Evolutionary conservation across 345 rosid species (phyloP), one percentile per base, ranked within the genome.

Genomic region (Pseudoturritis turrita): DNA sequence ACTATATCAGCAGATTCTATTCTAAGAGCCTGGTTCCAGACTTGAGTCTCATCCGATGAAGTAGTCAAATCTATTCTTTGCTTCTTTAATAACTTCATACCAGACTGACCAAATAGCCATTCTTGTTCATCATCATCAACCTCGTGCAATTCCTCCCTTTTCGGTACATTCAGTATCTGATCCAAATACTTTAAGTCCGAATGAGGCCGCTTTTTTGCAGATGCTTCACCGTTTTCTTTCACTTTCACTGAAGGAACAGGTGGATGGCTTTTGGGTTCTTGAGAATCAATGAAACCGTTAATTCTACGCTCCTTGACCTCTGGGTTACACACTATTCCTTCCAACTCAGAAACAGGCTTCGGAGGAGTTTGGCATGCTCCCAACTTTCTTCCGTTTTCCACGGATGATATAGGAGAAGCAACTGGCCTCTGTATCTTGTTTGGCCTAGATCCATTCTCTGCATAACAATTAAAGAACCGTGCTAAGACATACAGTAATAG

Each of bases 11-110:
- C 90, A 29, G 84, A 81, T 71, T 82, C 91, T 74, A 91, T 73
- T 75, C 54, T 82, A 65, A 81, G 52, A 73, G 87, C 83, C 54
- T 84, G 81, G 64, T 89, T 83, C 97, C 97, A 91, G 5, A 91
- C 90, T 67, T 68, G 78, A 33, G 49, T 17, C 62, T 64, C 80
- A 39, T 57, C 62, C 19, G 31, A 33, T 15, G 63, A 62, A 45
- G 71, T 26, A 19, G 45, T n/a, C 45, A 57, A 66, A 31, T 69
- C 81, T 60, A 65, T 29, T 73, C 69, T 67, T 17, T 76, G 72
- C 60, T 59, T 91, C 73, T 77, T 81, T 45, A 26, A 26, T 13
- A 74, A 59, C 26, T 68, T 56, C 64, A 47, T 21, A 39, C 55
- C 71, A 3, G 72, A 18, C 36, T 74, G 44, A 64, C 74, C 72